Evolutionary conservation across 805 yeast genomes (phyloP).

Genomic region (Schizosaccharomyces cryophilus): DNA sequence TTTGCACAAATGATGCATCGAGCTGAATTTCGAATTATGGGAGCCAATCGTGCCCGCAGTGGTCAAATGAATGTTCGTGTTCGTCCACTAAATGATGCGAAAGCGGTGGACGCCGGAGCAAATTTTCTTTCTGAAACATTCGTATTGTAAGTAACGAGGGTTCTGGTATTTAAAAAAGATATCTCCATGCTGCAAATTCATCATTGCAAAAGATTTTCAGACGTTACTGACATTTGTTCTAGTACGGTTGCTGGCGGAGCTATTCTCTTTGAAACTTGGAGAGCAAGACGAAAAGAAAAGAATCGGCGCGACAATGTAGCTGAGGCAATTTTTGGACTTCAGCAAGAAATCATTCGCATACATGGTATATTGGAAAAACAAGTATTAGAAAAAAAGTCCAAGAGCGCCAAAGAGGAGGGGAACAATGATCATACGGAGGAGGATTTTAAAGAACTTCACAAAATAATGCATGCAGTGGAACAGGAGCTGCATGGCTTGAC

Average conservation of each 20-base stretch:
- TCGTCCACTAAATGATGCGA: conserved; percentile 53
- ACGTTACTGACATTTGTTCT: no score
- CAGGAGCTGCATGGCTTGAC: not conserved
- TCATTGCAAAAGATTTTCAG: not conserved
- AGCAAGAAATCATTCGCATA: conserved; percentile 29
- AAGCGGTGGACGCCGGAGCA: conserved; percentile 62
- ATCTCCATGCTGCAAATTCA: not conserved
- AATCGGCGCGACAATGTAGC: conserved; percentile 34
- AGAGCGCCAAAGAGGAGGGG: not conserved
- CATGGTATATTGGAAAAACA: not conserved
- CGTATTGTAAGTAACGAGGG: conserved; percentile 20
- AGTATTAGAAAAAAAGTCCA: not conserved
- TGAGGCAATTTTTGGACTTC: conserved; percentile 42
- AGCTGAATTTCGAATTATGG: conserved; percentile 30
- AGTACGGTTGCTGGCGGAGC: conserved; percentile 45
- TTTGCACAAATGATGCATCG: conserved; percentile 48
- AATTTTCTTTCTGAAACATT: conserved; percentile 49
- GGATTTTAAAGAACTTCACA: not conserved
- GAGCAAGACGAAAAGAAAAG: conserved; percentile 37
- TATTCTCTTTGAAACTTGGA: conserved; percentile 40
- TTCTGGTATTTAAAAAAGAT: not conserved
- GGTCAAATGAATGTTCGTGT: conserved; percentile 20
- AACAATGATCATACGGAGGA: not conserved
- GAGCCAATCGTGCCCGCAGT: conserved; percentile 7
- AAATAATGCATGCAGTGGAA: not conserved